These are phyloP conservation scores for Solanum clarkiae DNA, from an alignment of 257 asterid genomes.

Conservation along the genomic window DNA sequence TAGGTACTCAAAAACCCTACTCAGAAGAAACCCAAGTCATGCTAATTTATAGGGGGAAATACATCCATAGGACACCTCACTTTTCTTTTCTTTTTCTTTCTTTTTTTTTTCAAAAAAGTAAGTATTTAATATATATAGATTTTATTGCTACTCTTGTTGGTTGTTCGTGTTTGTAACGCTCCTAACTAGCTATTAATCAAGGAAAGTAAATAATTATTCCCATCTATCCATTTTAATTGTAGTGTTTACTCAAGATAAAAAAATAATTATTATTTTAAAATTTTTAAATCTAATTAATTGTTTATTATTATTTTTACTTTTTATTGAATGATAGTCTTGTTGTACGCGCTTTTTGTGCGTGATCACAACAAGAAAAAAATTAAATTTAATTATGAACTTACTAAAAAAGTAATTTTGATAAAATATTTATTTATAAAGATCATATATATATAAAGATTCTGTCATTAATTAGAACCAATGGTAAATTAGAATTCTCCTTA, in stretches of 20 bases:
- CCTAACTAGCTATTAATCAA: not conserved
- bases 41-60: constrained; percentile 28
- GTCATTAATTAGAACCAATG: too few species aligned
- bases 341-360: too few species aligned
- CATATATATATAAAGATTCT: too few species aligned
- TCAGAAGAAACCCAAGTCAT: not conserved
- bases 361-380: too few species aligned
- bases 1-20: constrained; percentile 4
- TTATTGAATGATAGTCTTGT: too few species aligned
- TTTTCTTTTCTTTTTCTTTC: not conserved
- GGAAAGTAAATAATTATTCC: not conserved
- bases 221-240: not conserved
- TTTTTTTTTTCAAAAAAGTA: too few species aligned
- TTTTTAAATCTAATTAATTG: not conserved
- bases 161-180: not conserved
- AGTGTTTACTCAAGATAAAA: fast-evolving
- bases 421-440: too few species aligned
- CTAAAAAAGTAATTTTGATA: too few species aligned
- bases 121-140: not conserved
- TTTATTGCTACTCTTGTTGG: not conserved
- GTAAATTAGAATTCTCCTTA: too few species aligned
- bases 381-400: too few species aligned
- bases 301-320: too few species aligned
- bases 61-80: not conserved
- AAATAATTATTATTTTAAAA: not conserved